Conservation (phyloP, 495 filamentous ascomycete species). For the Delitschia confertaspora region DNA sequence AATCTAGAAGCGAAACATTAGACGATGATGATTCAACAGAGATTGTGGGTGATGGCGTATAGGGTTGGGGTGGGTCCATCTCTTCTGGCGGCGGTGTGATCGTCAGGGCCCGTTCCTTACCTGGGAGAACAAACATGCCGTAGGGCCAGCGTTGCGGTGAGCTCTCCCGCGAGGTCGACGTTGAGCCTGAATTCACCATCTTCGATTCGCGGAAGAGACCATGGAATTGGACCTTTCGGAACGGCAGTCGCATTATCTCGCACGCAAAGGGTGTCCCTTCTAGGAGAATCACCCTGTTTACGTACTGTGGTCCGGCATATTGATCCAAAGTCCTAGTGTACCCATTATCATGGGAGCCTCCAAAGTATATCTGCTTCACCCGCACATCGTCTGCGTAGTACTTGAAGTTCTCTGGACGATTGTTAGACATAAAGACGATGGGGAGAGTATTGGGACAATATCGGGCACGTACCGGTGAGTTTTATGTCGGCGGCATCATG, state of each 20-base stretch:
- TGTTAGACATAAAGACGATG: slow-evolving; percentile 1
- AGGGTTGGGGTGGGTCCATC: too few relatives aligned
- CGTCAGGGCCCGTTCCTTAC: too few relatives aligned
- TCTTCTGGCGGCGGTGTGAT: too few relatives aligned
- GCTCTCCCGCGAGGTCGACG: slow-evolving; percentile 4
- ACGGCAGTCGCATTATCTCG: slow-evolving; percentile 50
- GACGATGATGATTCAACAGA: too few relatives aligned
- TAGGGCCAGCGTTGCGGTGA: too few relatives aligned
- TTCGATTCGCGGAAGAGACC: slow-evolving; percentile 58
- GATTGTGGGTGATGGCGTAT: too few relatives aligned
- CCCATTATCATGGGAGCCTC: slow-evolving; percentile 65
- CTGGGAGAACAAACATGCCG: too few relatives aligned
- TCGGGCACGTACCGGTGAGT: slow-evolving; percentile 53
- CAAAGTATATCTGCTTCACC: slow-evolving; percentile 74
- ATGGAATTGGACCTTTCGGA: slow-evolving; percentile 51
- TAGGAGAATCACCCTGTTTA: slow-evolving; percentile 58
- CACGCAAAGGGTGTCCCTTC: slow-evolving; percentile 65
- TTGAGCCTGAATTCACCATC: slow-evolving; percentile 41
- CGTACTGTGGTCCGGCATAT: slow-evolving; percentile 45
- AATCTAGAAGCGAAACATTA: too few relatives aligned
- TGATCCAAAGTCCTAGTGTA: slow-evolving; percentile 65
- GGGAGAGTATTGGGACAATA: slow-evolving; percentile 5
- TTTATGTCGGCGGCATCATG: slow-evolving; percentile 67
- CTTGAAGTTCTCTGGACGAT: slow-evolving; percentile 56
- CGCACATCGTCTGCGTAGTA: slow-evolving; percentile 58